Evolutionary conservation across 2,329 filamentous ascomycete species (phyloP).

Genomic region (Aspergillus persii): DNA sequence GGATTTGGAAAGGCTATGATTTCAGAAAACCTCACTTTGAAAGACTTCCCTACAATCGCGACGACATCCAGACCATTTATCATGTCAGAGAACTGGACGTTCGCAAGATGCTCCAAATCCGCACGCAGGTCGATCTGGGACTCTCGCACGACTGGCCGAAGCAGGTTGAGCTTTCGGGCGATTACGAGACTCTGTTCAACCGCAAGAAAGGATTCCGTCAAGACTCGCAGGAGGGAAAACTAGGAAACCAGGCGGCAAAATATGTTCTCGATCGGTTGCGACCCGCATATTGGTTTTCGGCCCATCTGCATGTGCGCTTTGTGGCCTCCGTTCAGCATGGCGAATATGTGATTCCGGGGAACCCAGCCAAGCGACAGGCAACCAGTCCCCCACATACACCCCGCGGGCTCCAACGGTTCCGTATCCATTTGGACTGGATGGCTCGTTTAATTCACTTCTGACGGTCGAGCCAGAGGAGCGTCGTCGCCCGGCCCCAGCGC

Average conservation of each 20-base stretch:
- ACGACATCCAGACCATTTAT: conserved; percentile 79
- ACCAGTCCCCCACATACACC: not conserved
- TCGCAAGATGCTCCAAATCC: conserved; percentile 80
- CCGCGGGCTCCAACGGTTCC: not conserved
- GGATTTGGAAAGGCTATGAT: conserved; percentile 91
- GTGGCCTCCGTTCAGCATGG: conserved; percentile 59
- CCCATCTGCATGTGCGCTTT: conserved; percentile 89
- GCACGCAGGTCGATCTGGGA: conserved; percentile 86
- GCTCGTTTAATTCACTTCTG: conserved; percentile 15
- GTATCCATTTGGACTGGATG: conserved; percentile 21
- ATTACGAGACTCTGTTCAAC: conserved; percentile 65
- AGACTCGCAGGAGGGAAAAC: conserved; percentile 70
- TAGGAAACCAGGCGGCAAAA: conserved; percentile 78
- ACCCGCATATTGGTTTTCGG: conserved; percentile 87
- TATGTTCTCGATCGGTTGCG: conserved; percentile 77
- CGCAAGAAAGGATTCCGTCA: conserved; percentile 71
- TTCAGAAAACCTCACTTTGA: conserved; percentile 83
- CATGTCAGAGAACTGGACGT: conserved; percentile 87
- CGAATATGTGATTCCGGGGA: conserved; percentile 21
- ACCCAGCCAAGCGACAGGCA: conserved; percentile 3
- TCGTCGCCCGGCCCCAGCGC: not conserved
- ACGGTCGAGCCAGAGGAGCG: conserved; percentile 5
- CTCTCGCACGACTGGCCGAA: conserved; percentile 96
- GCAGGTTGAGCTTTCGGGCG: conserved; percentile 74
- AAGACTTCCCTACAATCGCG: conserved; percentile 74